These are phyloP conservation scores for Hypomontagnella submonticulosa DNA, from an alignment of 495 filamentous ascomycete species.

Conservation along the genomic window DNA sequence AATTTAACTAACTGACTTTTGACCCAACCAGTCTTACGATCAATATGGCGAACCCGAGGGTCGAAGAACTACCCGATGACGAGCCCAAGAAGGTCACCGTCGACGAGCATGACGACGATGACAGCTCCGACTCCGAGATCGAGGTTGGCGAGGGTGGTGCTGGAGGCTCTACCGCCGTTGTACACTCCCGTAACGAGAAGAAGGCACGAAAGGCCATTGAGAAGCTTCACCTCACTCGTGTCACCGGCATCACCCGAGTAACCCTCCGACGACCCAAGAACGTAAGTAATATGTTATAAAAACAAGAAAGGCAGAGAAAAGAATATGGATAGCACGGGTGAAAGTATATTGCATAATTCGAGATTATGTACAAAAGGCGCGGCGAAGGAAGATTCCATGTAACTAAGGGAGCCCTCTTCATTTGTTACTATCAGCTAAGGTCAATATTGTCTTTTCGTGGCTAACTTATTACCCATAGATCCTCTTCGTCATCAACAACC, in stretches of 20 bases:
- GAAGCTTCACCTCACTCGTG: constrained; percentile 96
- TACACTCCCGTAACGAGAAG: constrained; percentile 99
- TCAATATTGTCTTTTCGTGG: background rate
- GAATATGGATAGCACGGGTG: background rate
- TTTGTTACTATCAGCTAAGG: background rate
- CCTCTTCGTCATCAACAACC: constrained; percentile 99
- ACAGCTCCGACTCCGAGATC: constrained; percentile 78
- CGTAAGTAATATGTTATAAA: constrained; percentile 65
- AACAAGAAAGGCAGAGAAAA: background rate
- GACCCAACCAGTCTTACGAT: constrained; percentile 41
- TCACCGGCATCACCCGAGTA: constrained; percentile 96
- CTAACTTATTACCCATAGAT: constrained; percentile 69
- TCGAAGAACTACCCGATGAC: constrained; percentile 97
- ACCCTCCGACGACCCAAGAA: constrained; percentile 98
- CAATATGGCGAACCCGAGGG: constrained; percentile 95
- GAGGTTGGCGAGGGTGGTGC: constrained; percentile 77
- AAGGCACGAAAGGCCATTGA: constrained; percentile 98
- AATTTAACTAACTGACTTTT: constrained; percentile 27
- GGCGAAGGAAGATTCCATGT: background rate
- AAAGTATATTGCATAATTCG: background rate
- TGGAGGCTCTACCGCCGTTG: constrained; percentile 83
- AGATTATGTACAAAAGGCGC: constrained; percentile 1
- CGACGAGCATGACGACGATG: constrained; percentile 80
- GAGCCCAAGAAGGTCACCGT: constrained; percentile 79
- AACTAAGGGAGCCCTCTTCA: background rate